These are phyloP conservation scores for Cyphellophora europaea DNA, from an alignment of 2,329 filamentous ascomycete species.

Conservation along the genomic window DNA sequence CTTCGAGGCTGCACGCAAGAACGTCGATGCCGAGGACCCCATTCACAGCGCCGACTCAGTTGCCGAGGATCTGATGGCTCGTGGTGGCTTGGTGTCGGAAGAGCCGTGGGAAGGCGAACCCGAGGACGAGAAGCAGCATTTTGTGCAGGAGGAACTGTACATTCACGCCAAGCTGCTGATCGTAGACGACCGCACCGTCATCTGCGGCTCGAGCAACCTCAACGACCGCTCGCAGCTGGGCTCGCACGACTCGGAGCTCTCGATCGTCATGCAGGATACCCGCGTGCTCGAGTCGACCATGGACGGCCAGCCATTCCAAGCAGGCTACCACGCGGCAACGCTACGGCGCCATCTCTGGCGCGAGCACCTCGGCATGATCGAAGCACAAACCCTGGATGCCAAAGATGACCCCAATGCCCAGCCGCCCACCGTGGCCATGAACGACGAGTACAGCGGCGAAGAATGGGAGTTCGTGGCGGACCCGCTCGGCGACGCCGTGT, in stretches of 20 bases:
- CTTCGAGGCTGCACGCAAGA: slow-evolving; percentile 36
- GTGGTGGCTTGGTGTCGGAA: slow-evolving; percentile 51
- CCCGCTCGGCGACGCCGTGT: slow-evolving; percentile 60
- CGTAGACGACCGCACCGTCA: slow-evolving; percentile 70
- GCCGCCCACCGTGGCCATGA: slow-evolving; percentile 60
- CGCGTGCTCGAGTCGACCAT: slow-evolving; percentile 61
- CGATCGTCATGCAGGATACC: slow-evolving; percentile 77
- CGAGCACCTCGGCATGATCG: slow-evolving; percentile 80
- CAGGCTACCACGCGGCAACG: slow-evolving; percentile 66
- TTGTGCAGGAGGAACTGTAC: slow-evolving; percentile 88
- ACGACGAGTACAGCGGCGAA: slow-evolving; percentile 63
- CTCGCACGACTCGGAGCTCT: slow-evolving; percentile 77
- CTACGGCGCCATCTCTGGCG: slow-evolving; percentile 80
- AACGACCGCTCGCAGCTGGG: slow-evolving; percentile 71
- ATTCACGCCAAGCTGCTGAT: slow-evolving; percentile 83
- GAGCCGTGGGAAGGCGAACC: slow-evolving; percentile 69
- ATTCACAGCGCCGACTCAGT: slow-evolving; percentile 40
- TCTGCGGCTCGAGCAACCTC: slow-evolving; percentile 67
- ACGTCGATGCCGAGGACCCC: slow-evolving; percentile 40
- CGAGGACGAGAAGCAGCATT: slow-evolving; percentile 68
- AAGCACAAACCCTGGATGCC: slow-evolving; percentile 60
- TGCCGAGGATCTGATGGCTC: slow-evolving; percentile 75
- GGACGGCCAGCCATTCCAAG: slow-evolving; percentile 62
- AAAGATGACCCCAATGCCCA: slow-evolving; percentile 64
- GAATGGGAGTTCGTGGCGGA: slow-evolving; percentile 63